Base-by-base conservation (phyloP, 164 flowering plant species). In the Vitis rupestris region DNA sequence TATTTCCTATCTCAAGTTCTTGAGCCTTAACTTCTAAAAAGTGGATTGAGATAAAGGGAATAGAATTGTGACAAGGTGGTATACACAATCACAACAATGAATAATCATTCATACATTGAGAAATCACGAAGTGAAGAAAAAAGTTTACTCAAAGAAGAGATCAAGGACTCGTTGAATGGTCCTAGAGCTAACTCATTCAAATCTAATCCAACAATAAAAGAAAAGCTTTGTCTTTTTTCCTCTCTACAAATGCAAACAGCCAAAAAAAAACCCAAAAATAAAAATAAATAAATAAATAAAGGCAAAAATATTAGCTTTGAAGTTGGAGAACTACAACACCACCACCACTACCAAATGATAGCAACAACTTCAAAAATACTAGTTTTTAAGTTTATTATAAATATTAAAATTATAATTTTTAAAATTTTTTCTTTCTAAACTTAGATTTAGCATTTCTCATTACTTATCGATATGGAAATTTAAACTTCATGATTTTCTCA, bases 131-230 rank as follows among this genome's bases (percentile, higher is more conserved):
- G 59, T 15, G 17, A 60, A 61, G 8, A 15, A 30, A 66, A 13
- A 14, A 71, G 30, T 89, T 86, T 86, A 91, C 98, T 88, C 91
- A 75, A 91, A 91, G 73, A 93, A 91, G 63, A 93, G 86, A 73
- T 91, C 88, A 50, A 91, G 78, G 23, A 91, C 76, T 66, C 87
- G 80, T 70, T 69, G 76, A 71, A 93, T 86, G 57, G 94, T 88
- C 72, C 94, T 95, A 0, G 88, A 85, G 79, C 79, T 74, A 47
- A 90, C 82, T 76, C 91, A 78, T 73, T 89, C 94, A 51, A 71
- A 79, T 72, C 78, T 60, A 72, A 74, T 62, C 71, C 61, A 37
- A 23, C 52, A 63, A 74, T 57, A 70, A 61, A 61, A 59, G 44
- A 55, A 63, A 17, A 75, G 47, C 54, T 16, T 68, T 51, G 37